These are phyloP conservation scores for Alternaria gaisen DNA, from an alignment of 2,329 filamentous ascomycete genomes.

Conservation along the genomic window DNA sequence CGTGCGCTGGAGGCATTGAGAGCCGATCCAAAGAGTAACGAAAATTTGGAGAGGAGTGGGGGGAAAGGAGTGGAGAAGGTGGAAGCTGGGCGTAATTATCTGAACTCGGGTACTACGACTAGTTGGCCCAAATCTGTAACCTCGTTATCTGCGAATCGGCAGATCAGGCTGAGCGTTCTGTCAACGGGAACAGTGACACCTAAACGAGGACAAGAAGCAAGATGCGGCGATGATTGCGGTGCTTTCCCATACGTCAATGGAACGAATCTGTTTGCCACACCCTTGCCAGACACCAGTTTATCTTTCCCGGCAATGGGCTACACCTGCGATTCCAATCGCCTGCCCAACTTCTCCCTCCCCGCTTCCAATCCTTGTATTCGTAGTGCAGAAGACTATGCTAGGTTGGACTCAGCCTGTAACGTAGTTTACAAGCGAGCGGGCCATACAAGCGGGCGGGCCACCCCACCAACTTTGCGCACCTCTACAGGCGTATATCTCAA, in stretches of 20 bases:
- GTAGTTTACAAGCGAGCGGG: too few species aligned
- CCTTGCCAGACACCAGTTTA: neutral
- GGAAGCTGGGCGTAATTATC: conserved; percentile 8
- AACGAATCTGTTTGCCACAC: neutral
- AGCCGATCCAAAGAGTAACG: conserved; percentile 20
- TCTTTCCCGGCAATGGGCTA: too few species aligned
- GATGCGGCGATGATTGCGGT: neutral
- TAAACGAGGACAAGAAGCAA: neutral
- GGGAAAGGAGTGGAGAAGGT: neutral
- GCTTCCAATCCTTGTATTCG: neutral
- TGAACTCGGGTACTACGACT: conserved; percentile 5
- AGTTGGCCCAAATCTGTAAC: conserved; percentile 19
- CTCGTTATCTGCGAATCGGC: conserved; percentile 28
- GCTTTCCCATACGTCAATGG: neutral
- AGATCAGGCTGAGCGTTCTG: conserved; percentile 26
- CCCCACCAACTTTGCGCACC: too few species aligned
- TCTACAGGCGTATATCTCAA: too few species aligned
- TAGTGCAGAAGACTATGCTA: neutral
- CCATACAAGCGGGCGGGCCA: too few species aligned
- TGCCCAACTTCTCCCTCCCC: neutral
- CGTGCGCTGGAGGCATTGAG: conserved; percentile 34
- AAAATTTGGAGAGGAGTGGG: neutral
- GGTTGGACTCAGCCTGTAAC: conserved; percentile 16
- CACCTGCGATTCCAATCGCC: too few species aligned
- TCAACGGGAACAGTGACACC: neutral